Conservation (phyloP, 345 rosid genomes). For the Carallia pectinifolia region DNA sequence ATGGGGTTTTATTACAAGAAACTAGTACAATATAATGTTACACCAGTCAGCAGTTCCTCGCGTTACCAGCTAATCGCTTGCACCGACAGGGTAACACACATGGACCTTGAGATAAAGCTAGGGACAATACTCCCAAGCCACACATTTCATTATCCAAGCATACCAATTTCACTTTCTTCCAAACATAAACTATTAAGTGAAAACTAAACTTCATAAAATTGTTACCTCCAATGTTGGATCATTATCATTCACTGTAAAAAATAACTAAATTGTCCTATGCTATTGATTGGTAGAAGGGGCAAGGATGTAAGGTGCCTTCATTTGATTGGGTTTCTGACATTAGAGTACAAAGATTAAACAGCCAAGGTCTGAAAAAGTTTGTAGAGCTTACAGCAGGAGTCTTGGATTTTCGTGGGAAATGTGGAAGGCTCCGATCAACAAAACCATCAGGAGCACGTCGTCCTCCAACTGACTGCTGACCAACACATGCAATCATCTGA, state of each 20-base stretch:
- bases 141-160: neutral
- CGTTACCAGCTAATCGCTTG: no score
- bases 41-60: no score
- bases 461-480: slow-evolving; percentile 97
- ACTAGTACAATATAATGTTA: neutral
- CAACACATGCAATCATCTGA: slow-evolving; percentile 98
- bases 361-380: neutral
- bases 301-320: neutral
- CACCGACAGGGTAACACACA: neutral
- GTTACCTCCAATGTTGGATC: no score
- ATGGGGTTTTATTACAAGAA: neutral
- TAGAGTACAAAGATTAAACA: slow-evolving; percentile 1
- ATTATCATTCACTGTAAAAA: no score
- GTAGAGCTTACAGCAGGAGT: slow-evolving; percentile 69
- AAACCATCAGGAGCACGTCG: slow-evolving; percentile 97
- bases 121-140: neutral
- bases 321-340: neutral
- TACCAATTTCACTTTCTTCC: neutral
- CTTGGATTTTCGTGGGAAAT: slow-evolving; percentile 76
- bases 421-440: slow-evolving; percentile 98
- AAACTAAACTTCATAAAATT: no score
- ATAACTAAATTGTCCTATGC: neutral
- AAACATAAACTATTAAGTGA: neutral
- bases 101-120: neutral
- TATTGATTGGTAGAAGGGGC: neutral